Evolutionary conservation across 179 eudicot species (phyloP).

Genomic region (Beta lomatogona): DNA sequence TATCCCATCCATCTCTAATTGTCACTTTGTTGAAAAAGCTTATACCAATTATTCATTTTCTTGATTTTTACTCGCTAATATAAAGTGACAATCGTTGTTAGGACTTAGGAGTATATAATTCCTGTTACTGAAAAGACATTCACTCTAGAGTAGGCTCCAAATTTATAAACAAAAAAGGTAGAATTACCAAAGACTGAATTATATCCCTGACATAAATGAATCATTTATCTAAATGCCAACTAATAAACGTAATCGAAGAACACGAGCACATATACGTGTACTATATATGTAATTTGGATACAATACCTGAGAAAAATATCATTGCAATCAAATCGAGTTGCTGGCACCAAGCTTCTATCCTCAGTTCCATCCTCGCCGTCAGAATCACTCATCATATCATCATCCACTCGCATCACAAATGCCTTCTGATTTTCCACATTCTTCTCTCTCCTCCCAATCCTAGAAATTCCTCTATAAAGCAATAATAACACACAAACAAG

Average conservation of each 20-base stretch:
- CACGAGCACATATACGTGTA: neutral
- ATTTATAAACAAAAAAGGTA: no score
- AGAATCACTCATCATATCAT: constrained; percentile 41
- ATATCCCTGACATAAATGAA: neutral
- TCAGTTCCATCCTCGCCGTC: constrained; percentile 48
- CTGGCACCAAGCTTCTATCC: constrained; percentile 37
- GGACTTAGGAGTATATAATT: no score
- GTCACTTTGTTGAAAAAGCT: neutral
- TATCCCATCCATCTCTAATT: neutral
- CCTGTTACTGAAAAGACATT: no score
- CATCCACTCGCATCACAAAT: constrained; percentile 64
- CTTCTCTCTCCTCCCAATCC: constrained; percentile 27
- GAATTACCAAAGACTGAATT: no score
- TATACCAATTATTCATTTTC: neutral
- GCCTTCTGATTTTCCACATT: constrained; percentile 35
- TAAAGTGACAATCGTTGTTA: no score
- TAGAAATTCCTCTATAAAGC: constrained; percentile 36
- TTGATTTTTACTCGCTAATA: no score
- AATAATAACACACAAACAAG: neutral
- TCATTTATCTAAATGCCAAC: neutral
- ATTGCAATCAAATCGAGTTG: constrained; percentile 51
- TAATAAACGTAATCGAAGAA: neutral
- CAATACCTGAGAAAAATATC: constrained; percentile 62
- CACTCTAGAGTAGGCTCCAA: no score
- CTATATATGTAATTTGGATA: neutral